Percentiles rank a stretch among this genome's conserved stretches.
phyloP scores from a whole-genome alignment of 2,329 filamentous ascomycete genomes.

The Colletotrichum coccodes region DNA sequence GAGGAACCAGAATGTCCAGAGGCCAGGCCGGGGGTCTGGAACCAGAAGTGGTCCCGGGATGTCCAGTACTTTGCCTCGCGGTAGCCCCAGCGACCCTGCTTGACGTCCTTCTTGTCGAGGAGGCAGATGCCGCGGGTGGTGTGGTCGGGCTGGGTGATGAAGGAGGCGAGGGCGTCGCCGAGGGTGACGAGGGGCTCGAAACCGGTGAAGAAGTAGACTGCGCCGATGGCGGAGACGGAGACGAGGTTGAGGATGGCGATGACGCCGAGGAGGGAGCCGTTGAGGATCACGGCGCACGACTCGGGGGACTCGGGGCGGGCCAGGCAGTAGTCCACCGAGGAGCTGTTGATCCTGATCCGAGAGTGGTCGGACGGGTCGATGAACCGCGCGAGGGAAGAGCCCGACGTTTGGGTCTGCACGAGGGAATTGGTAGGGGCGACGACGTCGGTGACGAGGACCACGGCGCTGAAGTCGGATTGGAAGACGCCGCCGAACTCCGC shows the following conservation, averaged over 20 bases:
- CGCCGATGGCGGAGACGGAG: conserved; percentile 44
- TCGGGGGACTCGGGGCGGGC: conserved; percentile 29
- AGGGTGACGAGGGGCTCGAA: conserved; percentile 59
- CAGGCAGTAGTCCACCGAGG: conserved; percentile 28
- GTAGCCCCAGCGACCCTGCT: conserved; percentile 53
- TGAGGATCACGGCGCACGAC: conserved; percentile 54
- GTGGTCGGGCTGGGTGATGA: conserved; percentile 56
- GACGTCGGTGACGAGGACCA: conserved; percentile 45
- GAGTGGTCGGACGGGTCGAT: conserved; percentile 19
- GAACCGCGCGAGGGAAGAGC: conserved; percentile 35
- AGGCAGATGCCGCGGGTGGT: conserved; percentile 56
- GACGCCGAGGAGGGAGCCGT: conserved; percentile 53
- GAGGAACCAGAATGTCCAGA: conserved; percentile 53
- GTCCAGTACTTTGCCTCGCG: conserved; percentile 55
- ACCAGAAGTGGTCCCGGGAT: conserved; percentile 54
- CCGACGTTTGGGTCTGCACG: conserved; percentile 43
- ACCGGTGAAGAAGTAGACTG: conserved; percentile 40
- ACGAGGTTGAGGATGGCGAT: conserved; percentile 54
- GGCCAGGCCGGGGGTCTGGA: conserved; percentile 50
- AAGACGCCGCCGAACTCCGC: conserved; percentile 44
- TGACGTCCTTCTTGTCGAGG: conserved; percentile 57
- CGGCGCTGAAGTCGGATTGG: conserved; percentile 43
- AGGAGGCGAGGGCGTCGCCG: conserved; percentile 62
- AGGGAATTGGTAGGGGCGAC: conserved; percentile 42
- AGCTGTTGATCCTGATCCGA: conserved; percentile 36